These are phyloP conservation scores for Gynandropsis gynandra DNA, from an alignment of 345 rosid genomes.

Conservation along the genomic window DNA sequence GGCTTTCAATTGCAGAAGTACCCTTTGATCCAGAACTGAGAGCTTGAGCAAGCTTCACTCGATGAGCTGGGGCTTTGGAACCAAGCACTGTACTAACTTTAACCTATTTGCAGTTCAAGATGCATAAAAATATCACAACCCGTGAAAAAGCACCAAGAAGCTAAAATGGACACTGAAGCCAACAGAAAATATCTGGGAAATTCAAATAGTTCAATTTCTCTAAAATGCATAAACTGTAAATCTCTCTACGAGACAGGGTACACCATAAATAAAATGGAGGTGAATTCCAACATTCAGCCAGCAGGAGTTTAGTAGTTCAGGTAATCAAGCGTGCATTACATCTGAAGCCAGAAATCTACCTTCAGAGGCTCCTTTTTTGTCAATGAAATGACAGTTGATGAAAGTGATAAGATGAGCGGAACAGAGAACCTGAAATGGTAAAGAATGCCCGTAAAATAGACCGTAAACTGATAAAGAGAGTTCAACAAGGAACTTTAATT, in stretches of 20 bases:
- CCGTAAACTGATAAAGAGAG: background rate
- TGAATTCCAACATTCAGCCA: slow-evolving; percentile 1
- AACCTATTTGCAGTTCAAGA: slow-evolving; percentile 43
- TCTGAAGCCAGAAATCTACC: slow-evolving; percentile 32
- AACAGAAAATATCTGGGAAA: background rate
- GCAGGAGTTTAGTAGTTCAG: background rate
- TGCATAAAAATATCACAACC: background rate
- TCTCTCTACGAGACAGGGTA: background rate
- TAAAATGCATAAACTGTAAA: background rate
- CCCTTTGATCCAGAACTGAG: slow-evolving; percentile 43
- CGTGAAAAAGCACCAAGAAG: background rate
- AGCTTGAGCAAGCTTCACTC: slow-evolving; percentile 60
- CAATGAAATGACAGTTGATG: slow-evolving; percentile 78
- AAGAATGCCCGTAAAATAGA: slow-evolving; percentile 13
- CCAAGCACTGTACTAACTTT: slow-evolving; percentile 79
- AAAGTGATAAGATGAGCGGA: slow-evolving; percentile 79
- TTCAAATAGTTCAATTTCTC: too few relatives aligned
- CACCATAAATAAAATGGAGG: slow-evolving; percentile 2
- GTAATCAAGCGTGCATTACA: slow-evolving; percentile 8
- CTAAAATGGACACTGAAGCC: slow-evolving; percentile 2
- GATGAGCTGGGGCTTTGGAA: slow-evolving; percentile 71
- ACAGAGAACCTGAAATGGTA: slow-evolving; percentile 55
- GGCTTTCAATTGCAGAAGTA: slow-evolving; percentile 50
- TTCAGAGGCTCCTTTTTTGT: slow-evolving; percentile 59
- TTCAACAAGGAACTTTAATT: background rate